Base-by-base conservation (phyloP, 257 asterid genomes). In the Solanum etuberosum region DNA sequence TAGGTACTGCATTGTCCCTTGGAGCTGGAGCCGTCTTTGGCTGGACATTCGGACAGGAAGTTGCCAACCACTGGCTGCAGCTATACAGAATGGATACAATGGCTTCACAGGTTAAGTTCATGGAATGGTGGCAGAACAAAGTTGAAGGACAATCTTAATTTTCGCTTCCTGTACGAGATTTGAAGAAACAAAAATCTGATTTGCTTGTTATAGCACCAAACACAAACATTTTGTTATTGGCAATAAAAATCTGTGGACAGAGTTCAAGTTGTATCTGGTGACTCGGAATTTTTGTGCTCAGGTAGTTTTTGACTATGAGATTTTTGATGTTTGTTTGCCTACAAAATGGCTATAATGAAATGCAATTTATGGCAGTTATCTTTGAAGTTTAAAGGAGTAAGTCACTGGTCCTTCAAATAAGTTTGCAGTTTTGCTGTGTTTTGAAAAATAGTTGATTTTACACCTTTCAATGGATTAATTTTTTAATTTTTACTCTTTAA, bases 41-140 rank as follows among this genome's bases (percentile, higher is more conserved):
- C 6, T 91, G 95, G 91, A 93, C 95, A 35, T 92, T 95, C 38
- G 98, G 98, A 86, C 93, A 93, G 27, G 99, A 95, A 91, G 86
- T 91, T 43, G 98, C 94, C 25, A 95, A 92, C 90, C 99, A 96
- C 92, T 92, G 90, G 89, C 93, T 94, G 91, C 98, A 94, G 92
- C 90, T 96, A 25, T 94, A 94, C 83, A 89, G 94, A 93, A 57
- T 91, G 88, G 95, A 95, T 76, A 91, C 99, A 2, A 88, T 94
- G 91, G 90, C 95, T 72, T 92, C 99, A 34, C 98, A 96, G 93
- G 91, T 94, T 83, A 96, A 94, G 85, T 96, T 95, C 93, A 89
- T 88, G 85, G 98, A 96, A 89, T 96, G 99, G 99, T 89, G 97
- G 94, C 96, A 95, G 92, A 94, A 92, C 89, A 95, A 91, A 90